These are phyloP conservation scores for Alnus glutinosa DNA, from an alignment of 306 rosid genomes.

Conservation along the genomic window DNA sequence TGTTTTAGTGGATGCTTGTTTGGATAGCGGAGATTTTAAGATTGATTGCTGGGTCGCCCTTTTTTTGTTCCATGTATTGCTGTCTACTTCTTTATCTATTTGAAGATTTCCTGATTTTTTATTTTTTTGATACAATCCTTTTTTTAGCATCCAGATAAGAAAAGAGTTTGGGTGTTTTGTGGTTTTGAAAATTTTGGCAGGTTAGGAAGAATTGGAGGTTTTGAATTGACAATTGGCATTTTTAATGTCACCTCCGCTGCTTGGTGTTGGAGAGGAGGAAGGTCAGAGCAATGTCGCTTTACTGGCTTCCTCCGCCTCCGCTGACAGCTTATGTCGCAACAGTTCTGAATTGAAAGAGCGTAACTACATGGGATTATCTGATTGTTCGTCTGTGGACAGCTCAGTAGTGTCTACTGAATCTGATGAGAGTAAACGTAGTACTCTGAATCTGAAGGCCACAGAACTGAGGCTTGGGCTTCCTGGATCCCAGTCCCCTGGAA, in stretches of 20 bases:
- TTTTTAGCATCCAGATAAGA: not conserved
- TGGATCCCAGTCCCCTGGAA: conserved; percentile 76
- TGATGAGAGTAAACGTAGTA: conserved; percentile 47
- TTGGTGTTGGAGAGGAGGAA: conserved; percentile 62
- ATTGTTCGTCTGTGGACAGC: conserved; percentile 70
- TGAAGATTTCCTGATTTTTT: conserved; percentile 4
- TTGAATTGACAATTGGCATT: conserved; percentile 31
- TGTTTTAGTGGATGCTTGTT: conserved; percentile 28
- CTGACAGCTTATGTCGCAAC: conserved; percentile 45
- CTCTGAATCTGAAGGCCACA: conserved; percentile 73
- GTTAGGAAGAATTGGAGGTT: conserved; percentile 27
- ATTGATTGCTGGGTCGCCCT: conserved; percentile 6
- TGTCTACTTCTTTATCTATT: conserved; percentile 16
- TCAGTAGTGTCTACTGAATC: conserved; percentile 46
- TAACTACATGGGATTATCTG: conserved; percentile 82
- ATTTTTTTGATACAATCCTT: not conserved
- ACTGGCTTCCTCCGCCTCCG: conserved; percentile 56
- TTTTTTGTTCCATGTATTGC: conserved; percentile 17
- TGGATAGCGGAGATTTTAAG: conserved; percentile 20
- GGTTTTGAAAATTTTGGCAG: conserved; percentile 31
- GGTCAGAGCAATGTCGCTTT: conserved; percentile 60
- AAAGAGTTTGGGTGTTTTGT: conserved; percentile 5
- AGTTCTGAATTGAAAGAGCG: conserved; percentile 59
- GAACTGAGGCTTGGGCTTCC: conserved; percentile 89
- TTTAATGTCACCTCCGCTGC: conserved; percentile 60